phyloP scores from a whole-genome alignment of 495 filamentous ascomycete genomes.

The Glutinoglossum americanum region DNA sequence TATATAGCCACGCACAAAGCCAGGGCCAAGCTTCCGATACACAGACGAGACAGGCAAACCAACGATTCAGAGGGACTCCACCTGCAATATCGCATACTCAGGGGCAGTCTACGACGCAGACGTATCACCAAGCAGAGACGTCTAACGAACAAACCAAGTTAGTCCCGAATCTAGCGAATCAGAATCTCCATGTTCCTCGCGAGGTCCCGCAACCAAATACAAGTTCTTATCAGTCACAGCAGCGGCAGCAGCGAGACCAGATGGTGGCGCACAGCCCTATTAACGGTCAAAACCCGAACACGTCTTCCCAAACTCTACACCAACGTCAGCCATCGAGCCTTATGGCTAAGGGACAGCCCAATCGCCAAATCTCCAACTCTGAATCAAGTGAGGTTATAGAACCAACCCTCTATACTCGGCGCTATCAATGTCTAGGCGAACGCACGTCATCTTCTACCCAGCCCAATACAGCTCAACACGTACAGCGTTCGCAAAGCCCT shows the following conservation, averaged over 20 bases:
- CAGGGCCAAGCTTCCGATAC: not conserved
- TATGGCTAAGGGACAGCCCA: not conserved
- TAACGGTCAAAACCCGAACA: not conserved
- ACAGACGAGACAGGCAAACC: not conserved
- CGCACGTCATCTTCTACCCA: not conserved
- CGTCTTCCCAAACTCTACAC: not conserved
- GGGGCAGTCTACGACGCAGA: not conserved
- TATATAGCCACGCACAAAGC: not conserved
- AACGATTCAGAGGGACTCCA: not conserved
- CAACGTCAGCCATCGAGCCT: not conserved
- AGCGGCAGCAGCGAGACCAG: not conserved
- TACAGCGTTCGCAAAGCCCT: constrained; percentile 8
- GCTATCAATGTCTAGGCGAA: not conserved
- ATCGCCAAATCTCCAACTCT: not conserved
- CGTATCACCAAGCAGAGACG: not conserved
- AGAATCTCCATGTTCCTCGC: not conserved
- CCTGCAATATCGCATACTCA: not conserved
- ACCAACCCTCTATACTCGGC: not conserved
- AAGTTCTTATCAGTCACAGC: not conserved
- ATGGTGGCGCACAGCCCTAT: not conserved
- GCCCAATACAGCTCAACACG: constrained; percentile 1
- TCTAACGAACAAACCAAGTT: not conserved
- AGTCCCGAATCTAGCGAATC: not conserved
- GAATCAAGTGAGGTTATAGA: not conserved
- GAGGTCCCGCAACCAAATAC: not conserved